Conservation (phyloP, 140 eudicot genomes). For the Bidens hawaiensis region DNA sequence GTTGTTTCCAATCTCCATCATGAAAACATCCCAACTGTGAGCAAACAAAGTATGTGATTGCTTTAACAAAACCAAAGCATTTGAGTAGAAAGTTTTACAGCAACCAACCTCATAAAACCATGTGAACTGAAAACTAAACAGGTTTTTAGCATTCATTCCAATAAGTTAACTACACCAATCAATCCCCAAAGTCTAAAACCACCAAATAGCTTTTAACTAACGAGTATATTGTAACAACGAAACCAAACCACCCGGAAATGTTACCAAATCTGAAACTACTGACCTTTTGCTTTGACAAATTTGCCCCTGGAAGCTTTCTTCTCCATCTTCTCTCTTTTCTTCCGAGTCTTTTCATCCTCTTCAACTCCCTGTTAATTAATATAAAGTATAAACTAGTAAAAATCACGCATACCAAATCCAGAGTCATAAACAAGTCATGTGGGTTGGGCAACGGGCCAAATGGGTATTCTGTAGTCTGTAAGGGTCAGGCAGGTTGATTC, state of each 20-base stretch:
- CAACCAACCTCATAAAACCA: slow-evolving; percentile 12
- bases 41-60: not conserved
- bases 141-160: not conserved
- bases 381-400: not conserved
- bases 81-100: slow-evolving; percentile 7
- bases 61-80: slow-evolving; percentile 8
- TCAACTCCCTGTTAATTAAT: too few relatives aligned
- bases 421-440: too few relatives aligned
- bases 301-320: slow-evolving; percentile 21
- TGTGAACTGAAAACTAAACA: not conserved
- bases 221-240: slow-evolving; percentile 16
- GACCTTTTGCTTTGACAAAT: slow-evolving; percentile 59
- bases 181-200: slow-evolving; percentile 12
- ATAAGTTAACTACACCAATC: too few relatives aligned
- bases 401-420: too few relatives aligned
- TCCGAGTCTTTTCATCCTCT: too few relatives aligned
- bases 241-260: slow-evolving; percentile 11
- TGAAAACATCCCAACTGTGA: not conserved
- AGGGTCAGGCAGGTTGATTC: not conserved
- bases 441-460: too few relatives aligned
- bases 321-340: too few relatives aligned
- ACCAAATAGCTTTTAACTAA: not conserved
- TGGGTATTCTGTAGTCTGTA: not conserved
- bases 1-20: slow-evolving; percentile 15
- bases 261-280: not conserved